Evolutionary conservation across 345 rosid genomes (phyloP).

Genomic region (Bruguiera sexangula): DNA sequence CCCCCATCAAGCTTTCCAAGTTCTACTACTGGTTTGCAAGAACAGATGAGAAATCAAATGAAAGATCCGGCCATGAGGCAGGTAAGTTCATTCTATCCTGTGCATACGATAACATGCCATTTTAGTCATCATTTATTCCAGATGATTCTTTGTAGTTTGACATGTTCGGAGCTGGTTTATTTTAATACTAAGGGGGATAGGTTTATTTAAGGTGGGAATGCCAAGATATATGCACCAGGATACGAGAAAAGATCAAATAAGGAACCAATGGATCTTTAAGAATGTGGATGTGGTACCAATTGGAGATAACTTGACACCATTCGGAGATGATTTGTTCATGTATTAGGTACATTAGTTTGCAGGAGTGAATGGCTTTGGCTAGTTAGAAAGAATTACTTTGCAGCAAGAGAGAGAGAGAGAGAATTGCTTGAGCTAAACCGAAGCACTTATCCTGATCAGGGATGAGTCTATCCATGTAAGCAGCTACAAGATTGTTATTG

Average conservation of each 20-base stretch:
- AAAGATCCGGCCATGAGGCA: slow-evolving; percentile 92
- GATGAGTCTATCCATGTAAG: no score
- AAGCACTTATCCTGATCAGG: no score
- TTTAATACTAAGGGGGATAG: background rate
- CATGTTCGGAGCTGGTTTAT: background rate
- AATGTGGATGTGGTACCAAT: no score
- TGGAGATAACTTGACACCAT: background rate
- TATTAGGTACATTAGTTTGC: background rate
- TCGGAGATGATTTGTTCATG: background rate
- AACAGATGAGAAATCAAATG: slow-evolving; percentile 90
- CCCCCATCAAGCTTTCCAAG: slow-evolving; percentile 51
- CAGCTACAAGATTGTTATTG: no score
- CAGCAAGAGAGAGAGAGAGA: background rate
- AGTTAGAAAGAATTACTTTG: background rate
- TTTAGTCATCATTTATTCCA: no score
- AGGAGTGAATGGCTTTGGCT: background rate
- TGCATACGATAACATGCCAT: no score
- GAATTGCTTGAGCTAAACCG: background rate
- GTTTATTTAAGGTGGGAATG: background rate
- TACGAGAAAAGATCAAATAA: background rate
- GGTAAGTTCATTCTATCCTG: slow-evolving; percentile 32
- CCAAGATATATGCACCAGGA: background rate
- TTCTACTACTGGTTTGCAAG: slow-evolving; percentile 71
- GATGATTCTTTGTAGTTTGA: background rate
- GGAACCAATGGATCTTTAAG: no score